These are phyloP conservation scores for Candida silvicultrix DNA, from an alignment of 805 yeast species.

Conservation along the genomic window DNA sequence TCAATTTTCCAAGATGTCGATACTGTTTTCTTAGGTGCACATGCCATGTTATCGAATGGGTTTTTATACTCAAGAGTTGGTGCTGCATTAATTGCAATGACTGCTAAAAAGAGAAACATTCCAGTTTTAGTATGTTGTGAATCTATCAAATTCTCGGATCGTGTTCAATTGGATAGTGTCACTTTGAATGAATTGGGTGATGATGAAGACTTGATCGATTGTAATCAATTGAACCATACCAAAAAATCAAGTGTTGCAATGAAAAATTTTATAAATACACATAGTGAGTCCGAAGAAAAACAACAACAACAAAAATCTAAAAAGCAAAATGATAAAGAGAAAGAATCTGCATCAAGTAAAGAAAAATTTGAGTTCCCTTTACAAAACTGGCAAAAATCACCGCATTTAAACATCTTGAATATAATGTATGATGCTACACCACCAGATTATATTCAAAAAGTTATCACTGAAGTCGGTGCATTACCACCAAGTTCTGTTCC, in stretches of 20 bases:
- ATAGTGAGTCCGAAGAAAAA: conserved; percentile 23
- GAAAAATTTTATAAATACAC: conserved; percentile 50
- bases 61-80: conserved; percentile 91
- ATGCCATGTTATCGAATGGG: conserved; percentile 94
- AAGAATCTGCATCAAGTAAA: conserved; percentile 22
- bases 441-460: conserved; percentile 87
- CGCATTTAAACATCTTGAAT: conserved; percentile 66
- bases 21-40: conserved; percentile 91
- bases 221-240: conserved; percentile 40
- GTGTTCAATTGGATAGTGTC: conserved; percentile 94
- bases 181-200: conserved; percentile 89
- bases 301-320: conserved; percentile 20
- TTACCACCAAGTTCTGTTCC: conserved; percentile 98
- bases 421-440: conserved; percentile 93
- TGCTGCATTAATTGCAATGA: conserved; percentile 88
- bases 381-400: conserved; percentile 57
- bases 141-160: conserved; percentile 86
- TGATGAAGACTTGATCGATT: conserved; percentile 58
- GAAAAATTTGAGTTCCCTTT: conserved; percentile 35
- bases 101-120: conserved; percentile 78
- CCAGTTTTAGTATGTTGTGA: conserved; percentile 97
- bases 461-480: conserved; percentile 93
- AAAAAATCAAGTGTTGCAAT: conserved; percentile 46
- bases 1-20: conserved; percentile 83
- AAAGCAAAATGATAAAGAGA: conserved; percentile 17